A percentile compares a stretch with the other conserved stretches of the same genome.
Evolutionary conservation across 2,329 filamentous ascomycete genomes (phyloP).

Genomic region (Pestalotiopsis sp.): DNA sequence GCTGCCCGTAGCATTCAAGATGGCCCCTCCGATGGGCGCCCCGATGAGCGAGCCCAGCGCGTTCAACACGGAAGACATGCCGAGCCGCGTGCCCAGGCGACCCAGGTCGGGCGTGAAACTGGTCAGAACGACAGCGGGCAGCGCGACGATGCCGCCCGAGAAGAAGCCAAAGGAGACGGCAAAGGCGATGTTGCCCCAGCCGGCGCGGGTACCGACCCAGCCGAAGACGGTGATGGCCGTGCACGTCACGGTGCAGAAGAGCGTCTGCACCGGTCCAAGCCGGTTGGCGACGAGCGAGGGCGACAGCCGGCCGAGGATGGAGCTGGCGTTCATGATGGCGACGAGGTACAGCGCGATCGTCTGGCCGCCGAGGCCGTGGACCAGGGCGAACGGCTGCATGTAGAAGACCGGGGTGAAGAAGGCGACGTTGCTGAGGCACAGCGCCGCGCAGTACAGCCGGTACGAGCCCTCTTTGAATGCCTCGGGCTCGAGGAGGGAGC

Average conservation of each 20-base stretch:
- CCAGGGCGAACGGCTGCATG: slow-evolving; percentile 44
- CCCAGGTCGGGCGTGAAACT: slow-evolving; percentile 22
- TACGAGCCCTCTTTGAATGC: slow-evolving; percentile 34
- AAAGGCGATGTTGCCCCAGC: slow-evolving; percentile 42
- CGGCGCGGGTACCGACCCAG: slow-evolving; percentile 42
- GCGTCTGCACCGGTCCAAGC: slow-evolving; percentile 43
- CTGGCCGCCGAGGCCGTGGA: slow-evolving; percentile 31
- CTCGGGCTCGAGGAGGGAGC: slow-evolving; percentile 27
- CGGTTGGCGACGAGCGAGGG: slow-evolving; percentile 46
- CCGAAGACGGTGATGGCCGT: slow-evolving; percentile 38
- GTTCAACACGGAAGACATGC: slow-evolving; percentile 39
- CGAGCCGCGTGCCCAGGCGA: slow-evolving; percentile 42
- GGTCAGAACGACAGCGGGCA: slow-evolving; percentile 40
- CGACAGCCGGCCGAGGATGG: slow-evolving; percentile 50
- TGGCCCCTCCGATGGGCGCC: slow-evolving; percentile 54
- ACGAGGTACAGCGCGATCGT: slow-evolving; percentile 47
- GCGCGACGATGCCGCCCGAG: slow-evolving; percentile 45
- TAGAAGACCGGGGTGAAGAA: slow-evolving; percentile 48
- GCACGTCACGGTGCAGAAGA: slow-evolving; percentile 37
- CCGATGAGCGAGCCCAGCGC: slow-evolving; percentile 54
- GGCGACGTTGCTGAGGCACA: slow-evolving; percentile 35
- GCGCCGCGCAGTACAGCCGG: slow-evolving; percentile 24
- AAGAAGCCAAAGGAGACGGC: slow-evolving; percentile 50
- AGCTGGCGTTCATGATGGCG: slow-evolving; percentile 53
- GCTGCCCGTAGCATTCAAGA: slow-evolving; percentile 28